Base-by-base conservation (phyloP, 441 rosid species). In the Erodium moschatum region DNA sequence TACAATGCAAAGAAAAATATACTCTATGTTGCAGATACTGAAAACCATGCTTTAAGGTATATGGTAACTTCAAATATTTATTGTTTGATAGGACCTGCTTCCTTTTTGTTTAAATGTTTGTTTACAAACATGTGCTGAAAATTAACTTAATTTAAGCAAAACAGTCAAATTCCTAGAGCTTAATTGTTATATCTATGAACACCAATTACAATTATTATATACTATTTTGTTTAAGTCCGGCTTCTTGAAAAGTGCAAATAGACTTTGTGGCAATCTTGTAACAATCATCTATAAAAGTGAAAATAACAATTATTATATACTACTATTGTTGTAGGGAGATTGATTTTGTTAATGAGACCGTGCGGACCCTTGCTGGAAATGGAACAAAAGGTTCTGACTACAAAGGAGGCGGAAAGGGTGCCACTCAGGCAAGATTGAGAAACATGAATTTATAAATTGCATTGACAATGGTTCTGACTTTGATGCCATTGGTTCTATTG, bases 321-420 rank as follows among this genome's bases (percentile, higher is more conserved):
- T 67, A 44, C 40, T 69, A 27, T 65, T 63, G 18, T 73, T 73
- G 67, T 72, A 91, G 98, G 83, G 97, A 85, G 82, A 86, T 94
- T 73, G 87, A 94, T 85, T 94, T 94, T 82, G 96, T 89, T 70
- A 80, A 80, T 13, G 97, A 94, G 73, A 85, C 52, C 33, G 97
- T 94, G 29, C 80, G 67, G 48, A 91, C 97, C 68, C 84, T 94
- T 69, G 95, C 98, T 77, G 98, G 98, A 65, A 93, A 94, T 74
- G 97, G 97, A 74, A 89, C 87, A 33, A 94, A 89, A 84, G 98
- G 98, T 74, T 85, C 95, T 29, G 98, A 94, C 73, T 91, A 91
- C 71, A 78, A 79, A 77, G 97, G 97, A 19, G 97, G 98, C 64
- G 73, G 72, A 72, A 85, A 82, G 74, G 97, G 97, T 75, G 78